Evolutionary conservation across 148 eudicot genomes (phyloP), one percentile per base, ranked within the genome.

Genomic region (Amaranthus cruentus): DNA sequence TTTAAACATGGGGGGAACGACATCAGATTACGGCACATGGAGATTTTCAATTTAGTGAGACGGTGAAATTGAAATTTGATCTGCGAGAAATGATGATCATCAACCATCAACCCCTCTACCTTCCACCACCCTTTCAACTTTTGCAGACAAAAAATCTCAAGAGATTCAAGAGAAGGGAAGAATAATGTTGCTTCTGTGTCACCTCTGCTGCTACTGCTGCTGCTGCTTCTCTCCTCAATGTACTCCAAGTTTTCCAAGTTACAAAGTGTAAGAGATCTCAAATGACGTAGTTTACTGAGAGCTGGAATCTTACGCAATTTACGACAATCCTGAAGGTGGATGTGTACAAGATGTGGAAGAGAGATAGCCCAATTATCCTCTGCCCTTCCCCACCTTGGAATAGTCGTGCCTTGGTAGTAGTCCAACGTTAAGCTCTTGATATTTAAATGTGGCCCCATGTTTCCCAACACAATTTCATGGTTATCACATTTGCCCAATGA

Each of bases 321-420:
- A 3, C 3, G 0, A 52, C 80, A 76, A n/a, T 3, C 0, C 0
- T 0, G 0, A 18, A 76, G 55, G 0, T 2, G 2, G 8, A 76
- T 55, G n/a, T 72, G 2, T 3, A 76, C 73, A 50, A 80, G 79
- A 53, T 61, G 59, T 0, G 69, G 69, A 38, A 80, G 62, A 47
- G 13, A 46, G 47, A 14, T 5, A n/a, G 55, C 73, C 62, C 71
- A 43, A 5, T 28, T 18, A 47, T 61, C 73, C 18, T 18, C 18
- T 18, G 18, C 18, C 18, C 18, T 18, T 18, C 18, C 18, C 83
- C 83, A 81, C 28, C 38, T 48, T 44, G 80, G 80, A 46, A 81
- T 57, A 18, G 11, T 57, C 7, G 18, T 3, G 3, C 75, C 78
- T 0, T n/a, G 5, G 46, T 73, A 80, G 1, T 61, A 2, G 5